Evolutionary conservation across 2,329 filamentous ascomycete species (phyloP), one percentile per base, ranked within the genome.

Genomic region (Penicillium sp.): DNA sequence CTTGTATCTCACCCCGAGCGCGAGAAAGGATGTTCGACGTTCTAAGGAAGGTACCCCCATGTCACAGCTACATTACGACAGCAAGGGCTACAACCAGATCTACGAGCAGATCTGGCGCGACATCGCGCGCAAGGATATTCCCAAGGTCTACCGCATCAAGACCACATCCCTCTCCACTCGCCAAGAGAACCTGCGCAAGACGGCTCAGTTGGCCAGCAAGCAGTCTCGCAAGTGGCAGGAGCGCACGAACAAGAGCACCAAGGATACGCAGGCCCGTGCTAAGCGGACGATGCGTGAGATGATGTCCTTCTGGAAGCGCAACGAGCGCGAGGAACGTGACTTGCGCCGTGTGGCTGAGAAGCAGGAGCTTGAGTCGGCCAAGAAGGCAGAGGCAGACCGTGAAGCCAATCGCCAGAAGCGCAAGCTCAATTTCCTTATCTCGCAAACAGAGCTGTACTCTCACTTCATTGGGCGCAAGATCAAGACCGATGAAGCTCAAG

Each of bases 381-480:
- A 94, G 75, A 95, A 93, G 76, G 92, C 93, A 56, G 94, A 99
- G 78, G 94, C 94, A 5, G 94, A 97, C 66, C 91, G 95, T 61
- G 94, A 99, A 82, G 91, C 94, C 14, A 96, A 96, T 65, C 85
- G 94, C 61, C 94, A 99, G 78, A 96, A 96, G 84, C 87, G 94
- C 67, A 99, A 99, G 79, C 89, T 99, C 72, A 97, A 99, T 77
- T 99, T 99, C 82, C 83, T 99, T 60, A 99, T 99, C 73, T 97
- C 93, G 1, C 94, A 99, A 77, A 99, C 94, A 0, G 94, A 99
- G 72, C 82, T 99, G 47, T 99, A 99, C 79, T 97, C 93, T 39
- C 94, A 99, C 80, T 99, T 99, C 75, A 97, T 99, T 66, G 93
- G 94, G 72, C 96, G 96, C 79, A 99, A 99, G 80, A 96, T 97